phyloP scores from a whole-genome alignment of 495 filamentous ascomycete genomes.

The Hypomontagnella monticulosa region DNA sequence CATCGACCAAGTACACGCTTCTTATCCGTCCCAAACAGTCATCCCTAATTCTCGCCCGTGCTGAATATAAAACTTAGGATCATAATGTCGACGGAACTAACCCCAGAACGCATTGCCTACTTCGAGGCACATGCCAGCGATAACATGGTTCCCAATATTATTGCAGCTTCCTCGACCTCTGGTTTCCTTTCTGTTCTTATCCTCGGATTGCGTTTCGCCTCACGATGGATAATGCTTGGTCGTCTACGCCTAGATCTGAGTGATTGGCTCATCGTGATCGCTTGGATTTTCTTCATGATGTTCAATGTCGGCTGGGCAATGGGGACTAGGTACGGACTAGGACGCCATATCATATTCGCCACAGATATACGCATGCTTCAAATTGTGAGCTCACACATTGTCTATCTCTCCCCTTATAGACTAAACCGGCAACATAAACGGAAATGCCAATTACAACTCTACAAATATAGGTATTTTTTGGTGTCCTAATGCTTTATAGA shows the following conservation, averaged over 20 bases:
- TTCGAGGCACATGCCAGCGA: conserved; percentile 18
- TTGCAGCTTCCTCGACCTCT: conserved; percentile 4
- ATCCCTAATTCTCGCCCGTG: too few species aligned
- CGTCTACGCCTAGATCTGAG: conserved; percentile 13
- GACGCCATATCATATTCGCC: conserved; percentile 22
- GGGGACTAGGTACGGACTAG: conserved; percentile 17
- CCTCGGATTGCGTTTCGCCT: conserved; percentile 16
- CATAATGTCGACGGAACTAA: background rate
- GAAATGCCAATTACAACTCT: too few species aligned
- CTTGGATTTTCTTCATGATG: conserved; percentile 20
- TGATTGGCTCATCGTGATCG: conserved; percentile 36
- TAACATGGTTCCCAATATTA: conserved; percentile 7
- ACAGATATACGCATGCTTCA: conserved; percentile 17
- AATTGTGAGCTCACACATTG: conserved; percentile 21
- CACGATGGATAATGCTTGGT: conserved; percentile 8
- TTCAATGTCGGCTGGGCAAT: conserved; percentile 5
- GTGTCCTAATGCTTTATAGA: conserved; percentile 6
- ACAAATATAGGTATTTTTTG: background rate
- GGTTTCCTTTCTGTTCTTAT: conserved; percentile 12
- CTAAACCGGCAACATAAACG: too few species aligned
- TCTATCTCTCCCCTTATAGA: background rate
- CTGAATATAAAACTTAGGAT: too few species aligned
- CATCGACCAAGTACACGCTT: too few species aligned
- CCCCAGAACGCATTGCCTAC: background rate
- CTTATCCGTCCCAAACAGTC: too few species aligned